Evolutionary conservation across 106 monocot species (phyloP).

Genomic region (Apostasia shenzhenica): DNA sequence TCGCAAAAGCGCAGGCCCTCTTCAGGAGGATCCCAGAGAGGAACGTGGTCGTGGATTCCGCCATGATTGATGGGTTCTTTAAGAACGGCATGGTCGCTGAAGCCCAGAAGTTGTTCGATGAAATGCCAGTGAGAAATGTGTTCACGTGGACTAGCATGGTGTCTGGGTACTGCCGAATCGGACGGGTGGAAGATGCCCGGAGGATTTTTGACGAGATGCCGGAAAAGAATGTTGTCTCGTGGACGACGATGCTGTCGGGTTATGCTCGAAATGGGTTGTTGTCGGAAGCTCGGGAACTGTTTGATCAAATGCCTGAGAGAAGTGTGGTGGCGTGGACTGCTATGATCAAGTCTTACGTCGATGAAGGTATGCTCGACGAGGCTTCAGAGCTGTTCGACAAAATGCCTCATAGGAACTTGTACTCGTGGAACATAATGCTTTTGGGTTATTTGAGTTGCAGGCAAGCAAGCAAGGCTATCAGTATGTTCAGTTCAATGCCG

Average conservation of each 20-base stretch:
- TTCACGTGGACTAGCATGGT: conserved; percentile 34
- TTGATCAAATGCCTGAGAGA: conserved; percentile 40
- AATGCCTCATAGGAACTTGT: conserved; percentile 32
- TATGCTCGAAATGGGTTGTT: conserved; percentile 29
- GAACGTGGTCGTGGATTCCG: conserved; percentile 30
- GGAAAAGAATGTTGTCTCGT: conserved; percentile 28
- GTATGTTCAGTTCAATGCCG: conserved; percentile 27
- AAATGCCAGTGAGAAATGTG: conserved; percentile 23
- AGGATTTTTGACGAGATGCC: conserved; percentile 31
- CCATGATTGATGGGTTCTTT: conserved; percentile 32
- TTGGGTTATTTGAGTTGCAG: conserved; percentile 18
- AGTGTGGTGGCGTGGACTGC: conserved; percentile 43
- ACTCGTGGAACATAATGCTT: conserved; percentile 49
- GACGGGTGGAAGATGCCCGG: conserved; percentile 13
- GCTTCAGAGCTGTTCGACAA: conserved; percentile 25
- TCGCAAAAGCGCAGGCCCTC: conserved; percentile 19
- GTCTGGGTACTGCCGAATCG: conserved; percentile 23
- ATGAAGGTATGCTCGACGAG: conserved; percentile 12
- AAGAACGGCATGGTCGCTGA: conserved; percentile 22
- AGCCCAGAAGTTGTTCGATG: conserved; percentile 27
- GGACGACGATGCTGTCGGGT: conserved; percentile 37
- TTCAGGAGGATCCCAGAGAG: conserved; percentile 15
- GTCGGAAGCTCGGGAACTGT: conserved; percentile 18
- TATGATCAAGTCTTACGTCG: conserved; percentile 33
- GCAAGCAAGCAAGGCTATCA: conserved; percentile 6